Base-by-base conservation (phyloP, 768 basidiomycete genomes). In the Gymnopilus junonius region DNA sequence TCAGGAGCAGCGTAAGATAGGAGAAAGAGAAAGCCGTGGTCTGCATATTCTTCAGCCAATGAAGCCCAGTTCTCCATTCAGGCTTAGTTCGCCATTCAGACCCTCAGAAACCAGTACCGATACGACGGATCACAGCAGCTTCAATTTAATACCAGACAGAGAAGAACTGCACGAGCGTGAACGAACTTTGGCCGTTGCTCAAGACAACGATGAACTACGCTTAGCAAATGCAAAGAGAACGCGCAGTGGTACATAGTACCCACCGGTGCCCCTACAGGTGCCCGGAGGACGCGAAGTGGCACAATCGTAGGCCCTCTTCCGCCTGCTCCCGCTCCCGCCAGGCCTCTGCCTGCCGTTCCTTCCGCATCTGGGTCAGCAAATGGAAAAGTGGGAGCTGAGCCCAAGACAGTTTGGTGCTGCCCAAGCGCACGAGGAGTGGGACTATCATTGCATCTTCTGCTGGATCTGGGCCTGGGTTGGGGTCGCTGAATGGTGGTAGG, bases 211-310 rank as follows among this genome's bases (percentile, higher is more conserved):
- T 57, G 34, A 31, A 12, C 20, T 23, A 20, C 23, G 20, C 10
- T 43, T 31, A 34, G 53, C 50, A 14, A 61, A 62, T 23, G 63
- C 68, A 4, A 67, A 51, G 59, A 69, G 69, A 51, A 73, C 84
- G 78, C 25, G 83, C 77, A 63, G 86, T 81, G 56, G 86, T 80
- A 69, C 84, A 55, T 83, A 80, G 53, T 85, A 79, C n/a, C 63
- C 58, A 57, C 57, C 42, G 32, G 55, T 27, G 45, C 56, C 1
- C 48, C 58, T n/a, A 48, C 62, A 59, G 60, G 61, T n/a, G 62
- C 69, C 12, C 51, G 75, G 48, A 68, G 75, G 37, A 75, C 74
- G 17, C 71, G 76, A 25, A 74, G 74, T 58, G 77, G 76, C 2
- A 77, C 75, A 4, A 69, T 77, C 54, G 58, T 77, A 37, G 73